phyloP scores from a whole-genome alignment of 108 stramenopile species.

The Aureococcus anophagefferens region DNA sequence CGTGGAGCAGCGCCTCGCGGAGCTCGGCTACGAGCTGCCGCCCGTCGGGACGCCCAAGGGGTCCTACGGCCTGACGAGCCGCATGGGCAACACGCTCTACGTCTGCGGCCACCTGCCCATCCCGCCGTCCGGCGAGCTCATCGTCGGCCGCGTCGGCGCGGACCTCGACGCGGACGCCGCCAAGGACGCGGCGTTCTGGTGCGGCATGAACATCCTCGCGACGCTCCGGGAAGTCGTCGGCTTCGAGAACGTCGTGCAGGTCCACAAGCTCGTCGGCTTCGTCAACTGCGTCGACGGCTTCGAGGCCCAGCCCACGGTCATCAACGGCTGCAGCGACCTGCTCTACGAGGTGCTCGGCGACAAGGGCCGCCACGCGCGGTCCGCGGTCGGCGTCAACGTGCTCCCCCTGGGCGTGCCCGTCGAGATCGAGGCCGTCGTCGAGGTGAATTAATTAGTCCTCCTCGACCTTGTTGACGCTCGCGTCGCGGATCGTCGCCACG shows the following conservation, averaged over 20 bases:
- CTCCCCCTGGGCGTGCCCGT: constrained; percentile 55
- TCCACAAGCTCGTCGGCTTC: constrained; percentile 58
- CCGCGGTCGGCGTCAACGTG: constrained; percentile 58
- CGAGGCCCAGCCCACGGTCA: constrained; percentile 46
- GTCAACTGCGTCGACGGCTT: constrained; percentile 60
- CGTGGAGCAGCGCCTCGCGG: constrained; percentile 23
- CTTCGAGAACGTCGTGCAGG: constrained; percentile 37
- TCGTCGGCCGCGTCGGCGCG: constrained; percentile 64
- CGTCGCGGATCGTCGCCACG: constrained; percentile 44
- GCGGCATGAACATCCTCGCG: constrained; percentile 68
- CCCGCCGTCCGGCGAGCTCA: constrained; percentile 32
- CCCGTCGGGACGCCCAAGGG: constrained; percentile 1
- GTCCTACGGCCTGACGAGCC: not conserved
- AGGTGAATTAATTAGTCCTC: no score
- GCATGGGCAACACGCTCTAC: constrained; percentile 54
- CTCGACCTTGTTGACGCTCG: not conserved
- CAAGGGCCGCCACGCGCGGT: constrained; percentile 44
- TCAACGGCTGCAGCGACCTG: constrained; percentile 61
- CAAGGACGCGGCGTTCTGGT: constrained; percentile 68
- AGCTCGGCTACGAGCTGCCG: constrained; percentile 10
- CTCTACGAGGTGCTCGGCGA: constrained; percentile 57
- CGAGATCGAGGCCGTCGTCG: constrained; percentile 57
- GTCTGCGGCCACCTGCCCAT: constrained; percentile 73
- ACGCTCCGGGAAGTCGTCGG: constrained; percentile 38
- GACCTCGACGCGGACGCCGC: constrained; percentile 64